phyloP scores from a whole-genome alignment of 306 rosid genomes.

The Mucuna pruriens region DNA sequence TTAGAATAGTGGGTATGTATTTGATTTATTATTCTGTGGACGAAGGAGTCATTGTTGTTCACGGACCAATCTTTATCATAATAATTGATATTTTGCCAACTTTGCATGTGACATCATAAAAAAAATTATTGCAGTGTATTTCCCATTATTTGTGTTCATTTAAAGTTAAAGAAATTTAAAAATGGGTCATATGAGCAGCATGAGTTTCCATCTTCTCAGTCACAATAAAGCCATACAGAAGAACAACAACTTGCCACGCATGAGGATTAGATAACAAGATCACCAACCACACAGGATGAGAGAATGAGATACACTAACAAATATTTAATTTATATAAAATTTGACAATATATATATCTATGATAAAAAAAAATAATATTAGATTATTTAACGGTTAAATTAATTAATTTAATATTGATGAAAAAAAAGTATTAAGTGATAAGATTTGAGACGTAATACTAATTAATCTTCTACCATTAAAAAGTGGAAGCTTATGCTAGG shows the following conservation, averaged over 20 bases:
- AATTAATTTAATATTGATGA: no score
- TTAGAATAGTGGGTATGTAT: slow-evolving; percentile 5
- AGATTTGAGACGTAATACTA: no score
- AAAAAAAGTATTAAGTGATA: no score
- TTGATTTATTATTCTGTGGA: slow-evolving; percentile 30
- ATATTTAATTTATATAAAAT: no score
- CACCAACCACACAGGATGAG: not conserved
- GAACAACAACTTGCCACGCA: not conserved
- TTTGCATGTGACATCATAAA: not conserved
- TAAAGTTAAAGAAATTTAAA: not conserved
- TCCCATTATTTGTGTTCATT: not conserved
- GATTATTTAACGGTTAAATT: no score
- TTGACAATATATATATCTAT: no score
- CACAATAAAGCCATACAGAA: not conserved
- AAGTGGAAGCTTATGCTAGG: not conserved
- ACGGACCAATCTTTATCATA: not conserved
- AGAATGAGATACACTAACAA: no score
- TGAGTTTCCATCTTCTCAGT: slow-evolving; percentile 6
- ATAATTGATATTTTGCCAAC: slow-evolving; percentile 1
- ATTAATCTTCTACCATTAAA: not conserved
- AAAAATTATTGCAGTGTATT: not conserved
- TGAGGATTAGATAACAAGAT: not conserved
- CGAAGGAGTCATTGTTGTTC: slow-evolving; percentile 22
- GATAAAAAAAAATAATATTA: no score
- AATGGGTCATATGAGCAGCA: not conserved